phyloP scores from a whole-genome alignment of 2,329 filamentous ascomycete species.

The Hortaea sp. region DNA sequence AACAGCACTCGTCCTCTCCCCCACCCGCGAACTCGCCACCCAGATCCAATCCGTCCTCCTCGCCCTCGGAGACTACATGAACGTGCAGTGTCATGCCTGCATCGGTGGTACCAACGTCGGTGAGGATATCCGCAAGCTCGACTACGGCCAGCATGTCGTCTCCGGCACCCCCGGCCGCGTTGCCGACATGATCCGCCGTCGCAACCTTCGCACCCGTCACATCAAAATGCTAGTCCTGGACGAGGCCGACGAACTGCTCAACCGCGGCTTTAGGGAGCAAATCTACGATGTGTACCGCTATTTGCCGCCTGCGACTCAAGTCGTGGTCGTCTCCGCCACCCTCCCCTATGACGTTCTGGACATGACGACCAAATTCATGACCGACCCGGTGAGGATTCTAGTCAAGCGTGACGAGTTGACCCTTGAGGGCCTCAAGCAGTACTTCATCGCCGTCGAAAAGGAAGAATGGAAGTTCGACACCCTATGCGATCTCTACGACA shows the following conservation, averaged over 20 bases:
- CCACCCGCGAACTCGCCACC: conserved; percentile 90
- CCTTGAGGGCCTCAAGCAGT: conserved; percentile 94
- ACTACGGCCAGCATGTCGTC: conserved; percentile 95
- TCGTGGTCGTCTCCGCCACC: conserved; percentile 95
- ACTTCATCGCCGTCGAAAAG: conserved; percentile 98
- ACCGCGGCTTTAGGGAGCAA: conserved; percentile 93
- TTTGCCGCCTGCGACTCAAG: conserved; percentile 89
- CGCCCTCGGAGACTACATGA: conserved; percentile 99
- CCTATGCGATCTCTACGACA: conserved; percentile 96
- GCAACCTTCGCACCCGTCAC: conserved; percentile 60
- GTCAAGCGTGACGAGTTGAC: conserved; percentile 99
- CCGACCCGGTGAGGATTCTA: conserved; percentile 86
- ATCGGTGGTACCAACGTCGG: conserved; percentile 97
- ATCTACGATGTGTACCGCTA: conserved; percentile 99
- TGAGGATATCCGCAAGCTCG: conserved; percentile 93
- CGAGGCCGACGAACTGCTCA: conserved; percentile 70
- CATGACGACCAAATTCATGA: conserved; percentile 99
- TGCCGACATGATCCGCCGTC: conserved; percentile 69
- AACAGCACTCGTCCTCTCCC: conserved; percentile 78
- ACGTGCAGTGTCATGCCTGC: conserved; percentile 96
- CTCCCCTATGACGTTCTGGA: conserved; percentile 96
- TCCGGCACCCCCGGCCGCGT: conserved; percentile 96
- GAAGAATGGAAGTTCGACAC: conserved; percentile 99
- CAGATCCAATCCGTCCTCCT: conserved; percentile 98
- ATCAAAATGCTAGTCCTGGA: conserved; percentile 74